Evolutionary conservation across 768 basidiomycete genomes (phyloP), one percentile per base, ranked within the genome.

Genomic region (Daedaleopsis nitida): DNA sequence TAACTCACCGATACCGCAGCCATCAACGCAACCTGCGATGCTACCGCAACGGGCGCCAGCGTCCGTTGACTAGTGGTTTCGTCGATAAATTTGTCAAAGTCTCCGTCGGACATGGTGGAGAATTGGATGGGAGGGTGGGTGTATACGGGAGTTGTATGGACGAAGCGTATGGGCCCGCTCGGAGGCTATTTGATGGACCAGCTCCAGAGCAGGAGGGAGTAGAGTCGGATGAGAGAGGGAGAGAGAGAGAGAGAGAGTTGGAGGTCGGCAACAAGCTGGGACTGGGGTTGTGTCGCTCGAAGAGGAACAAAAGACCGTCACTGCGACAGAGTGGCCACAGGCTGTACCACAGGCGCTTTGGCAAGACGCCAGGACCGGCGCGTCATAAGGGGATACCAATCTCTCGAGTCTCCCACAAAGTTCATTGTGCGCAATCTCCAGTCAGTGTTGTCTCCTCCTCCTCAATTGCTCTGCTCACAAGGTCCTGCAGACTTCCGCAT

Each of bases 31-130:
- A 90, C 85, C 73, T 93, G 91, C n/a, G 85, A 85, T 63, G 82
- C 88, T 32, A 93, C 91, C 57, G 91, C 90, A 60, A 82, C 81
- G 75, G 91, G 91, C 81, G 85, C 86, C 82, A 89, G 86, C 81
- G 86, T 81, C 82, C 89, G 78, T 64, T 69, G 70, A 55, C 66
- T 65, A 21, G 69, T 44, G 58, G 65, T 70, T 58, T 73, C 65
- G 60, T 66, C 60, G 59, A 71, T 65, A 27, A 71, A 56, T 49
- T 72, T 65, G 48, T 58, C 65, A 37, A 71, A 43, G 47, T 59
- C 58, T 51, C 57, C 62, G 51, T 64, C 45, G 17, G 66, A 52
- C 70, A 71, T 71, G 59, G 61, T 32, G 62, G 27, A 32, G 27
- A 7, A 32, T 32, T 32, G 4, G 27, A 7, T 7, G 43, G 42